Base-by-base conservation (phyloP, 2,329 filamentous ascomycete species). In the Sordariomycetes sp. region DNA sequence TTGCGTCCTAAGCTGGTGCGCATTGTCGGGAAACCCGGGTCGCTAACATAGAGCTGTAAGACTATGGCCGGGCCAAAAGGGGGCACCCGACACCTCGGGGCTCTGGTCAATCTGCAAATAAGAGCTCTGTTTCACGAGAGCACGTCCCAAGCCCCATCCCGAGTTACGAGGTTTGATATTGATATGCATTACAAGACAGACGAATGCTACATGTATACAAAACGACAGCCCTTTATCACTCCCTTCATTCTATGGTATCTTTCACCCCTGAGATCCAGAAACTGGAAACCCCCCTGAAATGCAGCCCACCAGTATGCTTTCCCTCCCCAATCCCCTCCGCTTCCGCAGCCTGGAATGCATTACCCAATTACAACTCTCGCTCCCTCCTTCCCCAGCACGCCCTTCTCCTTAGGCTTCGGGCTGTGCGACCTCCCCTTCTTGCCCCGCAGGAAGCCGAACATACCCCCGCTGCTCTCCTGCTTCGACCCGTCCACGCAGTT, bases 341-440 rank as follows among this genome's bases (percentile, higher is more conserved):
- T 18, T 18, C 16, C 16, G n/a, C 40, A 18, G n/a, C n/a, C n/a
- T n/a, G n/a, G n/a, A 16, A 46, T n/a, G 40, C 40, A 46, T 46
- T 57, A 88, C 65, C 83, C 86, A 67, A 93, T 87, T 59, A 93
- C 82, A 62, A 90, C 86, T 69, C 94, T 81, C 12, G 94, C 92
- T 18, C 94, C 94, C 70, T 97, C 92, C 69, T 97, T 97, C 59
- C 94, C 94, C 60, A 99, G 69, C 8, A 99, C 92, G 60, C 94
- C 94, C 58, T 90, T 83, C 74, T 97, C 92, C 70, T 90, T 93
- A 28, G 92, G 92, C 74, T 96, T 97, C 1, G 94, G 94, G 69
- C 91, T 97, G 71, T 91, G 86, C 58, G 91, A 90, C 62, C 92
- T 80, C 32, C 92, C 90, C 76, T 90, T 96, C 75, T 96, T 96